Evolutionary conservation across 2,329 filamentous ascomycete genomes (phyloP).

Genomic region (Cladobotryum mycophilum): DNA sequence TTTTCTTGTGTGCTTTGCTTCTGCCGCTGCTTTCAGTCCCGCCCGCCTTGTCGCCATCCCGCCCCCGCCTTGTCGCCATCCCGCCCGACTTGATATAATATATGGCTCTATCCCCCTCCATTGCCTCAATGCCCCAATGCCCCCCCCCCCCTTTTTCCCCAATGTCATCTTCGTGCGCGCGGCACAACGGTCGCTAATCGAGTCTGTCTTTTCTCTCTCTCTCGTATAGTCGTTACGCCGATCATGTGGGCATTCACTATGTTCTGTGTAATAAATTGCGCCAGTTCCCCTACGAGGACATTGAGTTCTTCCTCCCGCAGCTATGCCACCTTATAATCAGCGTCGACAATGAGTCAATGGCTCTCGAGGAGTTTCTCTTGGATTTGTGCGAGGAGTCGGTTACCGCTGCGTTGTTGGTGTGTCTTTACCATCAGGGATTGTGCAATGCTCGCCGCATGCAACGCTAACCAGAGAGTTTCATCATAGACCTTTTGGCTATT

Average conservation of each 20-base stretch:
- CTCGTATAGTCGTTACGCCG: constrained; percentile 66
- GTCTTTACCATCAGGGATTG: constrained; percentile 23
- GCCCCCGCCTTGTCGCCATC: too few relatives aligned
- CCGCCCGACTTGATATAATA: not conserved
- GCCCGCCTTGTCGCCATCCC: too few relatives aligned
- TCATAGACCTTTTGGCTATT: constrained; percentile 84
- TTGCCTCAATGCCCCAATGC: not conserved
- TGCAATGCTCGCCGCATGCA: not conserved
- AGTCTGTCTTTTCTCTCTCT: not conserved
- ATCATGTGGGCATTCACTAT: constrained; percentile 86
- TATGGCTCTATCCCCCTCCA: not conserved
- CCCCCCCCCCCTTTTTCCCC: too few relatives aligned
- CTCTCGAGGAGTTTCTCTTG: constrained; percentile 78
- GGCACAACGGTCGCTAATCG: constrained; percentile 21
- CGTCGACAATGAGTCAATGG: constrained; percentile 87
- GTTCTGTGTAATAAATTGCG: constrained; percentile 83
- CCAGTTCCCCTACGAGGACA: constrained; percentile 84
- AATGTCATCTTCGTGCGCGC: not conserved
- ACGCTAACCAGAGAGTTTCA: constrained; percentile 4
- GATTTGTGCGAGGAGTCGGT: constrained; percentile 84
- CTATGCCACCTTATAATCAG: constrained; percentile 84
- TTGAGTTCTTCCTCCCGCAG: constrained; percentile 86
- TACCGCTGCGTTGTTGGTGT: constrained; percentile 73
- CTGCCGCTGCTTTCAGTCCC: not conserved
- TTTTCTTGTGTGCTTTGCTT: not conserved